Conservation (phyloP, 2,329 filamentous ascomycete species). For the Coniochaeta ligniaria region DNA sequence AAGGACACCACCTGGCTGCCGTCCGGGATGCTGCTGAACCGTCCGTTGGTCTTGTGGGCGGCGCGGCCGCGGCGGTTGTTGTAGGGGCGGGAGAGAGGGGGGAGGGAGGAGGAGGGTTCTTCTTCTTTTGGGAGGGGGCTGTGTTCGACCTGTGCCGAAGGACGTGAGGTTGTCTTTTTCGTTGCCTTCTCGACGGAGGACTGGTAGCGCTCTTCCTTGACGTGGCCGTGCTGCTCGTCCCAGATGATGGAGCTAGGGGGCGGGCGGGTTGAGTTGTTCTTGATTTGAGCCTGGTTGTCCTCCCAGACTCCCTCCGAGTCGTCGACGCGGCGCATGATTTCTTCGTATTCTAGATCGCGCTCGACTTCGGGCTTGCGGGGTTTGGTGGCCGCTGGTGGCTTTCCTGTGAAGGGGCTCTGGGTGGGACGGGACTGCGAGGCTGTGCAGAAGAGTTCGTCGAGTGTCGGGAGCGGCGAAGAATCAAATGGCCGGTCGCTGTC, state of each 20-base stretch:
- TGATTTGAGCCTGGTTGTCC: background rate
- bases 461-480: constrained; percentile 18
- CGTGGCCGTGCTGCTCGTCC: background rate
- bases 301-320: constrained; percentile 10
- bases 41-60: background rate
- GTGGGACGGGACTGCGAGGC: constrained; percentile 28
- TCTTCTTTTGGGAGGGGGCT: background rate
- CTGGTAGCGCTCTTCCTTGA: background rate
- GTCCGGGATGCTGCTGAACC: constrained; percentile 16
- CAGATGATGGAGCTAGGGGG: background rate
- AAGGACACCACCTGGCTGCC: constrained; percentile 30
- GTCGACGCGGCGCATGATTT: constrained; percentile 35
- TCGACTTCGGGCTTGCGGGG: constrained; percentile 17
- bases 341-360: constrained; percentile 31
- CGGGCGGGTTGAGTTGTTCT: background rate
- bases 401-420: constrained; percentile 23
- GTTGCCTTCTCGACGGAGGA: background rate
- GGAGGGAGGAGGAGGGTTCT: background rate
- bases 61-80: background rate
- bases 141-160: background rate
- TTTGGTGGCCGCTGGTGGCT: constrained; percentile 16
- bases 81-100: too few relatives aligned
- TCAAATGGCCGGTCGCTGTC: constrained; percentile 8
- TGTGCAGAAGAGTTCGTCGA: constrained; percentile 33
- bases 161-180: background rate